Percentiles rank a stretch among this genome's conserved stretches.
phyloP scores from a whole-genome alignment of 1,284 basidiomycete species.

The Heterobasidion occidentale region DNA sequence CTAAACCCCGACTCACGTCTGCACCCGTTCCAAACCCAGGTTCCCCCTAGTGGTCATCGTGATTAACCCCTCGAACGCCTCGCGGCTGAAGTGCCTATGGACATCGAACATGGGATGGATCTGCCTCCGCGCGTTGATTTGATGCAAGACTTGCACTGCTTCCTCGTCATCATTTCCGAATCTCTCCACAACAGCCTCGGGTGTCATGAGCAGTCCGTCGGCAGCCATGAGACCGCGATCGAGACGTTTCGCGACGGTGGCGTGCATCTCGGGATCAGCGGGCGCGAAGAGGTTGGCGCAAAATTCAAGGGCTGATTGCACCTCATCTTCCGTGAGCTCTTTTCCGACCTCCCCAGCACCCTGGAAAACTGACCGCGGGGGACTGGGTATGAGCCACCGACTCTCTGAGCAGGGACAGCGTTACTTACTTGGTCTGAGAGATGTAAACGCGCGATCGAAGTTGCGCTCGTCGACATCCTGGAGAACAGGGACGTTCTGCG shows the following conservation, averaged over 20 bases:
- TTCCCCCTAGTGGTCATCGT: background rate
- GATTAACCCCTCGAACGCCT: background rate
- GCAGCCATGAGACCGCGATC: background rate
- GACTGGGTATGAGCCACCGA: background rate
- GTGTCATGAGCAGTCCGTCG: background rate
- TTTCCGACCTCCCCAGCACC: background rate
- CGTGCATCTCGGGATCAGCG: background rate
- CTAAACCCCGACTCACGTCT: too few species aligned
- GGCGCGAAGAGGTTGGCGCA: background rate
- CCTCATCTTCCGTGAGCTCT: background rate
- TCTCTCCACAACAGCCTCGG: background rate
- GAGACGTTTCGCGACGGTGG: background rate
- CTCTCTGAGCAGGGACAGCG: background rate
- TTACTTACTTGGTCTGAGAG: slow-evolving; percentile 37
- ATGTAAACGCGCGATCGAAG: slow-evolving; percentile 41
- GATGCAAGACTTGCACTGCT: background rate
- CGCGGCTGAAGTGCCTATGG: background rate
- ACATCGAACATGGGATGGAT: background rate
- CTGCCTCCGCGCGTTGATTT: background rate
- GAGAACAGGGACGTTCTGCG: slow-evolving; percentile 32
- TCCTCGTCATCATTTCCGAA: background rate
- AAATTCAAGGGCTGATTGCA: slow-evolving; percentile 3
- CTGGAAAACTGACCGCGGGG: background rate
- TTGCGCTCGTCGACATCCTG: slow-evolving; percentile 39
- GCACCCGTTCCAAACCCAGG: background rate